phyloP scores from a whole-genome alignment of 2,329 filamentous ascomycete genomes.

The Leptographium procerum region DNA sequence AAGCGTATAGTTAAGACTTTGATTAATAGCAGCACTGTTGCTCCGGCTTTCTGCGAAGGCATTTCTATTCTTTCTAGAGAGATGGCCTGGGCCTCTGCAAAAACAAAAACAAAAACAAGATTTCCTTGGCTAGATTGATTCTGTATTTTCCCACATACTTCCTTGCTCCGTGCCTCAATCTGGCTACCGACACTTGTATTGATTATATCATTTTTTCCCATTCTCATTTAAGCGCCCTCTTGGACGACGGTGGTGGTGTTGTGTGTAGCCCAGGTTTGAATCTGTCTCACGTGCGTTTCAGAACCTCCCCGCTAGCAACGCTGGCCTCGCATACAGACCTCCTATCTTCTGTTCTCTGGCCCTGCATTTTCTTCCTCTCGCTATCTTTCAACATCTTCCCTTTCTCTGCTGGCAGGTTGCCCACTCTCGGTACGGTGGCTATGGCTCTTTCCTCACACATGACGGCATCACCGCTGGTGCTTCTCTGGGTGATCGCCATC shows the following conservation, averaged over 20 bases:
- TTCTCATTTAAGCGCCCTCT: no score
- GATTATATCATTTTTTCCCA: no score
- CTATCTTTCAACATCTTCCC: not conserved
- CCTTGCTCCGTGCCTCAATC: not conserved
- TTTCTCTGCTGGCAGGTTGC: not conserved
- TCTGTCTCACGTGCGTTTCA: conserved; percentile 5
- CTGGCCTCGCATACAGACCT: no score
- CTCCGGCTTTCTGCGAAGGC: not conserved
- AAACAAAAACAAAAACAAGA: not conserved
- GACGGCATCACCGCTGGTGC: not conserved
- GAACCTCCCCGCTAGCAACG: not conserved
- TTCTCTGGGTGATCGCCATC: conserved; percentile 2
- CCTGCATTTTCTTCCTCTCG: not conserved
- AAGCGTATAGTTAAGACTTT: not conserved
- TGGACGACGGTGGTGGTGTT: no score
- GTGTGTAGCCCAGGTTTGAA: no score
- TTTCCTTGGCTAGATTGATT: not conserved
- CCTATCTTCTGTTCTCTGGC: not conserved
- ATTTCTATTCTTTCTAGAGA: not conserved
- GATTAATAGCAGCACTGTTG: conserved; percentile 1
- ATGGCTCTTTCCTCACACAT: not conserved
- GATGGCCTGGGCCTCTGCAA: not conserved
- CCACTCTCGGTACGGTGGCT: no score
- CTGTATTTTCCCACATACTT: not conserved
- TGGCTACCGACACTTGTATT: no score